Conservation (phyloP, 1,284 basidiomycete genomes). For the Leucoagaricus sp. region DNA sequence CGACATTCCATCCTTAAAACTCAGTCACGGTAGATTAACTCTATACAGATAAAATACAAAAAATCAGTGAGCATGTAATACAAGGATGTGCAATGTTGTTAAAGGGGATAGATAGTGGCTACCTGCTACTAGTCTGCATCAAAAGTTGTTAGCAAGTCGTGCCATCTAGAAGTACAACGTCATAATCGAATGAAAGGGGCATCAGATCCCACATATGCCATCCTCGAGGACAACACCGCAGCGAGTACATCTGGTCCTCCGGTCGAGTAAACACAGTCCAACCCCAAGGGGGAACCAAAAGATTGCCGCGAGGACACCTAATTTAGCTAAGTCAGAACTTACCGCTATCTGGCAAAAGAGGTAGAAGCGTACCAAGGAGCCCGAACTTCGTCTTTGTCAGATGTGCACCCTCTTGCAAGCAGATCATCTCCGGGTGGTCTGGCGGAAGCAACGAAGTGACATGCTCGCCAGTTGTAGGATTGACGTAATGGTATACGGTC, state of each 20-base stretch:
- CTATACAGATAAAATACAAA: too few relatives aligned
- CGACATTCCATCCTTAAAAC: neutral
- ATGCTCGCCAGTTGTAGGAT: constrained; percentile 44
- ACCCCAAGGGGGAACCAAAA: constrained; percentile 84
- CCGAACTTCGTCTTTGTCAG: constrained; percentile 62
- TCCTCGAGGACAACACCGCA: constrained; percentile 46
- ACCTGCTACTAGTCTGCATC: neutral
- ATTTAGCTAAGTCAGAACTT: constrained; percentile 10
- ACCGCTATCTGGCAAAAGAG: neutral
- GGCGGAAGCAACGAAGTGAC: constrained; percentile 59
- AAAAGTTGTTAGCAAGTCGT: neutral
- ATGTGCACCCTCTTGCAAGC: constrained; percentile 72
- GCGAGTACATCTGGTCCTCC: constrained; percentile 62
- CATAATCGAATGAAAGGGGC: neutral
- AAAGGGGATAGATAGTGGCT: neutral
- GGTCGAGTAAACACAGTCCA: constrained; percentile 72
- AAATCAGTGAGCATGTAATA: too few relatives aligned
- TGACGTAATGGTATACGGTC: constrained; percentile 46
- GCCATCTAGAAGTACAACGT: neutral
- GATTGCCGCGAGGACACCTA: constrained; percentile 74
- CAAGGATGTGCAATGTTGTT: neutral
- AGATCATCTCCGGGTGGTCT: constrained; percentile 78
- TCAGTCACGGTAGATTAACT: too few relatives aligned
- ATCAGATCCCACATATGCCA: constrained; percentile 30
- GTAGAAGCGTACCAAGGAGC: constrained; percentile 56